Base-by-base conservation (phyloP, 2,329 filamentous ascomycete genomes). In the Capronia americana region DNA sequence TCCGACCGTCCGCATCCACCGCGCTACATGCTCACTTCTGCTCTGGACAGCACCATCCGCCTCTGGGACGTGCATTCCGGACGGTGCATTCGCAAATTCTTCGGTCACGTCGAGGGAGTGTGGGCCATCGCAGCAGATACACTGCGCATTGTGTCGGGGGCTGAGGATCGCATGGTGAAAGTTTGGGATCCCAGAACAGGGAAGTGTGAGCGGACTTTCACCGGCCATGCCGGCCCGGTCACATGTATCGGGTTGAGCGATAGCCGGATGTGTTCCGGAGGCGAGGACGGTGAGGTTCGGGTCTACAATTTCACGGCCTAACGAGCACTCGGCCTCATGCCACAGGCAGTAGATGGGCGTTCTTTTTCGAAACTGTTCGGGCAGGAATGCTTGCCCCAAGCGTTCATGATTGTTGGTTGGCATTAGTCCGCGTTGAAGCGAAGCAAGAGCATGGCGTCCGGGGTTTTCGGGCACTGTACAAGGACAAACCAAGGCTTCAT, bases 91-190 rank as follows among this genome's bases (percentile, higher is more conserved):
- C 91, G 92, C 68, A 96, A 92, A 34, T 96, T 97, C 83, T 99
- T 98, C 76, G 95, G 95, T 0, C 95, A 99, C 74, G 87, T 99
- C 24, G 95, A 99, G 78, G 95, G 95, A 34, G 90, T 99, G 23
- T 99, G 95, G 95, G 91, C 92, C 5, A 84, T 99, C 2, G 92
- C 91, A 0, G 94, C 92, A 2, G 94, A 98, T 78, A 93, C 91
- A 0, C 82, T 98, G 23, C 88, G 95, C 11, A 88, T 97, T 17
- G 92, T 98, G 14, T 92, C 90, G 20, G 94, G 93, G 0, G 91
- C 92, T 11, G 93, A 98, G 77, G 95, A 99, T 79, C 89, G 92
- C 50, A 96, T 94, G 88, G 91, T 97, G 73, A 98, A 98, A 81
- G 88, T 92, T 34, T 99, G 95, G 95, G 94, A 98, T 79, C 91